Evolutionary conservation across 805 yeast genomes (phyloP).

Genomic region (Cyberlindnera nakhonratchasimensis): DNA sequence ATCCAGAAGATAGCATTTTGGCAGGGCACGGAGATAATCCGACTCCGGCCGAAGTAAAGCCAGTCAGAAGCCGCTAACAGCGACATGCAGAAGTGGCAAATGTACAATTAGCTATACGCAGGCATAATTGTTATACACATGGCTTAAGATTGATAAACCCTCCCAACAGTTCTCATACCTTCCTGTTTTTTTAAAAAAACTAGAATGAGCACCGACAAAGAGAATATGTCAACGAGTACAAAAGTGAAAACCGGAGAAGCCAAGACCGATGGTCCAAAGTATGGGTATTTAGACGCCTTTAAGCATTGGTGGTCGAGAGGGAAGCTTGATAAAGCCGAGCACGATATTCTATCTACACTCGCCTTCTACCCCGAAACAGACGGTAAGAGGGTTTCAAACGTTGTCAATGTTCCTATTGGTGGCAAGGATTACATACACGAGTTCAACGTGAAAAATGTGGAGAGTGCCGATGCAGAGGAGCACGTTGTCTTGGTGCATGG

Average conservation of each 20-base stretch:
- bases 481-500: slow-evolving; percentile 79
- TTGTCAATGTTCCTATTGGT: slow-evolving; percentile 55
- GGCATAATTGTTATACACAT: too few species aligned
- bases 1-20: too few species aligned
- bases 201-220: too few species aligned
- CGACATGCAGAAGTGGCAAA: too few species aligned
- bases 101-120: too few species aligned
- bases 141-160: too few species aligned
- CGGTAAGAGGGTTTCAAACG: slow-evolving; percentile 41
- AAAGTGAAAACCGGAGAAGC: neutral
- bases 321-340: slow-evolving; percentile 38
- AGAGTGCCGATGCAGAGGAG: slow-evolving; percentile 11
- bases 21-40: too few species aligned
- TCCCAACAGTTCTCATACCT: too few species aligned
- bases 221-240: too few species aligned
- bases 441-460: slow-evolving; percentile 55
- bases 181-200: too few species aligned
- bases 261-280: neutral
- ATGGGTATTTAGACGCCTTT: slow-evolving; percentile 33
- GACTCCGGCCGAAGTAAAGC: too few species aligned
- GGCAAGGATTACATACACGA: slow-evolving; percentile 60
- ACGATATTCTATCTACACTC: slow-evolving; percentile 48
- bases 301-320: slow-evolving; percentile 41
- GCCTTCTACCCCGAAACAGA: slow-evolving; percentile 59
- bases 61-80: too few species aligned